Base-by-base conservation (phyloP, 1,139 yeast genomes). In the Pichia terricola region DNA sequence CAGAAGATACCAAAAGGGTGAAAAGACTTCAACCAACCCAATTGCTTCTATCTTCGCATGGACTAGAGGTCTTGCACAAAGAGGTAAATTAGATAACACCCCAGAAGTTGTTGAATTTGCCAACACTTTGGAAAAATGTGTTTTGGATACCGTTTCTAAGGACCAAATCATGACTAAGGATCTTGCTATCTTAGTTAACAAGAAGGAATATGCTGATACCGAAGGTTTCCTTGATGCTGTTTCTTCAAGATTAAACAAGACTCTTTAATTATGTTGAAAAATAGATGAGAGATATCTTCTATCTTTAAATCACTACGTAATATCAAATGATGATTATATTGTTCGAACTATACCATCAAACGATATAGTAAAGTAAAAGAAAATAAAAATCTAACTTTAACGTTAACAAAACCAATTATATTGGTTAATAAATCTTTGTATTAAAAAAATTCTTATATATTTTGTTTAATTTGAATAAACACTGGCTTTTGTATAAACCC, bases 11-110 rank as follows among this genome's bases (percentile, higher is more conserved):
- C 96, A 89, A 68, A 83, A 82, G 66, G 96, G 96, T 56, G 84
- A 87, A 65, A 96, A 88, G 69, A 89, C 97, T 33, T 87, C 96
- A n/a, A 89, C 97, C 53, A 89, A 89, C 70, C 88, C 96, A 38
- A 89, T 89, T 67, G 97, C 97, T n/a, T 87, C 96, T 30, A 89
- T 89, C 58, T 89, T 81, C 59, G 97, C 97, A 37, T 89, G 97
- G 97, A 76, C 95, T 42, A 80, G 95, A 63, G 97, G 96, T 57
- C 65, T 89, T 47, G 55, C 56, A 39, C 60, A 59, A 72, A 85
- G 97, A 70, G 97, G 96, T 56, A 80, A 76, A 62, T 73, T 89
- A 52, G 97, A 89, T 64, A 66, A 67, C 43, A 87, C 95, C 39
- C 94, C 91, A 32, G 91, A 83, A 31, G 95, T 89, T 40, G 75